These are phyloP conservation scores for Vitellaria paradoxa DNA, from an alignment of 179 eudicot species.

Conservation along the genomic window DNA sequence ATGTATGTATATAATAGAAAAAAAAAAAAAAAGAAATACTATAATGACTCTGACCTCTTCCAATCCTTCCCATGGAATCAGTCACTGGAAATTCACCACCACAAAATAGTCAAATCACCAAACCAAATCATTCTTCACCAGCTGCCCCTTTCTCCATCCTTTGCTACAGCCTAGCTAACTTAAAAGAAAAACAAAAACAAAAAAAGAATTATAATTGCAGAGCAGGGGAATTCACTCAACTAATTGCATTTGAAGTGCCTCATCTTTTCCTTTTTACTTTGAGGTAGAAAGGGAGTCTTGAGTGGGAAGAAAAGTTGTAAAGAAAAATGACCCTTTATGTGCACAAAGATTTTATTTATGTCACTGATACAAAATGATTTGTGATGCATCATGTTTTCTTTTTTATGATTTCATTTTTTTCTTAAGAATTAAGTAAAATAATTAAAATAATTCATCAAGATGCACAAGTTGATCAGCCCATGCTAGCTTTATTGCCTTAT, in stretches of 20 bases:
- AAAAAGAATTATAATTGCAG: neutral
- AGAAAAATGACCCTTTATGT: neutral
- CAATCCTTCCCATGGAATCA: neutral
- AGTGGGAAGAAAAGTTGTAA: neutral
- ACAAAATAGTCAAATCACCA: neutral
- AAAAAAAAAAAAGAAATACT: neutral
- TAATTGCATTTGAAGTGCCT: neutral
- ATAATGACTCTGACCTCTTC: constrained; percentile 10
- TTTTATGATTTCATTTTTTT: neutral
- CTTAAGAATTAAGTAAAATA: neutral
- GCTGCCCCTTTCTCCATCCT: neutral
- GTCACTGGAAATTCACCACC: neutral
- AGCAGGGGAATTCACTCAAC: neutral
- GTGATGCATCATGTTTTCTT: neutral
- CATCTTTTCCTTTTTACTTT: neutral
- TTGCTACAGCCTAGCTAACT: neutral
- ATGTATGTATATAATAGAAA: no score
- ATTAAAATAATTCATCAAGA: neutral
- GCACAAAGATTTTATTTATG: neutral
- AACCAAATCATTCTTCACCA: neutral
- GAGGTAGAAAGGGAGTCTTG: neutral
- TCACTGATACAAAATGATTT: neutral
- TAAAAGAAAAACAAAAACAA: neutral
- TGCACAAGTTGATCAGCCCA: no score
- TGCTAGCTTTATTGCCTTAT: no score